These are phyloP conservation scores for Sugiyamaella pinicola DNA, from an alignment of 1,139 yeast species.

Conservation along the genomic window DNA sequence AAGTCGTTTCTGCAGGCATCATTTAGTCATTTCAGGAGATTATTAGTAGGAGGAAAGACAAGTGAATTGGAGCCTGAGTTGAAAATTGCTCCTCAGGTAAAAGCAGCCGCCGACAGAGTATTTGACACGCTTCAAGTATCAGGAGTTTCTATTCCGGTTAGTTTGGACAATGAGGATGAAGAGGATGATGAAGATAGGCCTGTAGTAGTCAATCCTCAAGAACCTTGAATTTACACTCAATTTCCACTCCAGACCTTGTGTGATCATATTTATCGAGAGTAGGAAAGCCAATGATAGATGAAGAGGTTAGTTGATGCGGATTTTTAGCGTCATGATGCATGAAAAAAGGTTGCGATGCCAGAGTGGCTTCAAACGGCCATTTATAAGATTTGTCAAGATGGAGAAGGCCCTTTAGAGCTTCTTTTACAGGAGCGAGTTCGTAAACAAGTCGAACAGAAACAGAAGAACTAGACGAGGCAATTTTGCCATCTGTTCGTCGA, in stretches of 20 bases:
- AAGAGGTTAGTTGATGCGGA: constrained; percentile 14
- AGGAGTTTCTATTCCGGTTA: constrained; percentile 15
- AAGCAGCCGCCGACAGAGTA: constrained; percentile 21
- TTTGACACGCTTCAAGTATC: constrained; percentile 18
- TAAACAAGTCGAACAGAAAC: constrained; percentile 18
- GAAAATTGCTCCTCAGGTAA: constrained; percentile 18
- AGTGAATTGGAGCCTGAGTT: constrained; percentile 17
- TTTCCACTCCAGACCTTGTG: constrained; percentile 17
- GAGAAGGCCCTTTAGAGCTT: constrained; percentile 6
- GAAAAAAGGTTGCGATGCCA: constrained; percentile 16
- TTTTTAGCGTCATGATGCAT: constrained; percentile 15
- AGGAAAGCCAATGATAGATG: constrained; percentile 25
- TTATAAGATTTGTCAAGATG: constrained; percentile 7
- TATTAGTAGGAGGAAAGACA: constrained; percentile 5
- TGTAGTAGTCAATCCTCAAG: background rate
- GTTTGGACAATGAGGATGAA: constrained; percentile 17
- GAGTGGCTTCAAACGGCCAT: constrained; percentile 17
- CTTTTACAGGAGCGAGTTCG: constrained; percentile 8
- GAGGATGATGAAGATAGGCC: constrained; percentile 26
- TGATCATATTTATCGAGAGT: constrained; percentile 21
- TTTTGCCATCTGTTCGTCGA: background rate
- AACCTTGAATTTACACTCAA: constrained; percentile 24
- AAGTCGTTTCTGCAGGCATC: constrained; percentile 27
- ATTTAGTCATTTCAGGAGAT: constrained; percentile 27
- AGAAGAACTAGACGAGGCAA: background rate